Conservation (phyloP, 306 rosid genomes). For the Trichosanthes cucumerina region DNA sequence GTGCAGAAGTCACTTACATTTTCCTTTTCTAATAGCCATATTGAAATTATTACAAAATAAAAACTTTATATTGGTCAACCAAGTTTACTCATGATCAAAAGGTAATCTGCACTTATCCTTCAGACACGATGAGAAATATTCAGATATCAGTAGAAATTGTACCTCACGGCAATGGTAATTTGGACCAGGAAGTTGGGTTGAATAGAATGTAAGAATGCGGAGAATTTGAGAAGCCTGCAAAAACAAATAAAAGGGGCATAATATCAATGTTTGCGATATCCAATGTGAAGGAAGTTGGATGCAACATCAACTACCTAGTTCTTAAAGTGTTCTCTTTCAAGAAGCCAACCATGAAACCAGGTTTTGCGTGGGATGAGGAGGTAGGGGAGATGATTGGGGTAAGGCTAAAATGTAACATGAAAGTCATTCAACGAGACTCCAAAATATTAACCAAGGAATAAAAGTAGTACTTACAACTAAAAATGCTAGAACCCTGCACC, state of each 20-base stretch:
- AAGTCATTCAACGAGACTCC: background rate
- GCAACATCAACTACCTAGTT: background rate
- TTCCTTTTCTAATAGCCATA: background rate
- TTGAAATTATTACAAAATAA: background rate
- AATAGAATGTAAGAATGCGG: conserved; percentile 65
- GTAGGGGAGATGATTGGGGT: background rate
- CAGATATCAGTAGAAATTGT: background rate
- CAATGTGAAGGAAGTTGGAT: background rate
- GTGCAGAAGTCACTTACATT: background rate
- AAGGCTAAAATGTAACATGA: background rate
- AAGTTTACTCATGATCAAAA: conserved; percentile 2
- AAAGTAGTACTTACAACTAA: conserved; percentile 28
- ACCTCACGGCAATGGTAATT: conserved; percentile 81
- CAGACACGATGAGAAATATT: background rate
- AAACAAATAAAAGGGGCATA: background rate
- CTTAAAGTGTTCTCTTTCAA: background rate
- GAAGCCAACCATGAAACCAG: background rate
- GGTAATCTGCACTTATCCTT: background rate
- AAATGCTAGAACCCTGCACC: conserved; percentile 50
- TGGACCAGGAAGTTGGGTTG: conserved; percentile 95
- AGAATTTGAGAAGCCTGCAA: conserved; percentile 65
- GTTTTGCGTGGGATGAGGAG: background rate
- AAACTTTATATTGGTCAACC: background rate
- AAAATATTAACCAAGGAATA: background rate
- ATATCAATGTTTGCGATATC: background rate